Base-by-base conservation (phyloP, 2,329 filamentous ascomycete genomes). In the Mycosphaerella arachidis region DNA sequence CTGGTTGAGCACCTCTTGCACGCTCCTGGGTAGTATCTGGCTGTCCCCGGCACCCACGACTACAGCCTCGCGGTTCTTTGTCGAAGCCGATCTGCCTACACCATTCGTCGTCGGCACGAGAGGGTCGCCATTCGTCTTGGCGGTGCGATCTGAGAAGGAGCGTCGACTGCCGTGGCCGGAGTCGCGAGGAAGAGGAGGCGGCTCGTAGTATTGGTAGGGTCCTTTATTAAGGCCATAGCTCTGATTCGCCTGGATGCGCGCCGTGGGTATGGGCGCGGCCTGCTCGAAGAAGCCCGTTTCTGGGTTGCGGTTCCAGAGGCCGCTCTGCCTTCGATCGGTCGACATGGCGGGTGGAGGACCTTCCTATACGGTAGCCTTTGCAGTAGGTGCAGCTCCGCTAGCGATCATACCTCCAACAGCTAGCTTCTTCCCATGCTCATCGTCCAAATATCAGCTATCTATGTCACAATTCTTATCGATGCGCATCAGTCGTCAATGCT, bases 181-280 rank as follows among this genome's bases (percentile, higher is more conserved):
- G 40, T 18, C 40, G 40, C 40, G 29, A 33, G 4, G 37, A 33
- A 40, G 58, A 6, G 64, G 20, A 5, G 70, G 69, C 27, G 70
- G 67, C 56, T 68, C 61, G 60, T 73, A 72, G 65, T 73, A 71
- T 35, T 68, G 61, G 57, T 68, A 71, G 12, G 71, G 70, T 2
- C 64, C 66, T 57, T 57, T 51, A 16, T 50, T 50, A 9, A 50
- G 13, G 40, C 40, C 43, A 48, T 50, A 58, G 12, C 27, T 18
- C 43, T 50, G 43, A 43, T 50, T 24, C n/a, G 55, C 33, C 18
- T 55, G 43, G 40, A 63, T 61, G 16, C 59, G 61, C 9, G 63
- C 57, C 30, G 57, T 51, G 6, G 62, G 58, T 3, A 57, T 50
- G 7, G 61, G 35, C 27, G 59, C 33, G 31, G 60, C 48, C 53